Evolutionary conservation across 1,284 basidiomycete genomes (phyloP).

Genomic region (Lignosus rhinocerotis): DNA sequence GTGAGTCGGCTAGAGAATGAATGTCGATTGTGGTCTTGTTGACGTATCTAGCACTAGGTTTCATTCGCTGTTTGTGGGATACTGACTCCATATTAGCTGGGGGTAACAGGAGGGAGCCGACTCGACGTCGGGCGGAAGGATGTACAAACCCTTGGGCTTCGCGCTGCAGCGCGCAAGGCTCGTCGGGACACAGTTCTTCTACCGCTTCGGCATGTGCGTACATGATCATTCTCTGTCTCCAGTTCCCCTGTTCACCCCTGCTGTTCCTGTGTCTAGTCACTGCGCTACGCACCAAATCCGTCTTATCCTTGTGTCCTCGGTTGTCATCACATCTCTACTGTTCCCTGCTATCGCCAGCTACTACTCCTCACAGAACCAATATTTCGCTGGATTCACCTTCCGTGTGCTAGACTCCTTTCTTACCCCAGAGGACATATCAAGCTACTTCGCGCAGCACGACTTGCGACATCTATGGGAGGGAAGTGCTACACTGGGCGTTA

Average conservation of each 20-base stretch:
- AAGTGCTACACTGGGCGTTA: slow-evolving; percentile 57
- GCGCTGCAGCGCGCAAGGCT: slow-evolving; percentile 39
- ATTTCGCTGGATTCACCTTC: slow-evolving; percentile 56
- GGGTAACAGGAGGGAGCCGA: neutral
- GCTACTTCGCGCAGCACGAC: slow-evolving; percentile 57
- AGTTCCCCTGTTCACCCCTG: slow-evolving; percentile 1
- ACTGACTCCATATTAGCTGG: neutral
- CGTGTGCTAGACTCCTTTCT: slow-evolving; percentile 63
- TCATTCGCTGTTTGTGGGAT: neutral
- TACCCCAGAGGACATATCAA: slow-evolving; percentile 50
- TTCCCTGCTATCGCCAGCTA: slow-evolving; percentile 90
- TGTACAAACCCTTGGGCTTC: slow-evolving; percentile 15
- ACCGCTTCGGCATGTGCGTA: slow-evolving; percentile 75
- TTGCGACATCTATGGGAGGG: slow-evolving; percentile 70
- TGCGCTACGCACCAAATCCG: slow-evolving; percentile 91
- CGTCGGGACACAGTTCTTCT: slow-evolving; percentile 56
- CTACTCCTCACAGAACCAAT: slow-evolving; percentile 66
- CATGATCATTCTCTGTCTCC: slow-evolving; percentile 8
- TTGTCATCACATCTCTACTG: slow-evolving; percentile 95
- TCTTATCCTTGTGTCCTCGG: slow-evolving; percentile 88
- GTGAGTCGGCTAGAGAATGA: neutral
- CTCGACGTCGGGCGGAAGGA: slow-evolving; percentile 5
- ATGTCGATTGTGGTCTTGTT: neutral
- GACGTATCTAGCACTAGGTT: neutral
- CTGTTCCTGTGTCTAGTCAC: slow-evolving; percentile 49